phyloP scores from a whole-genome alignment of 768 basidiomycete genomes.

The Lactifluus subvellereus region DNA sequence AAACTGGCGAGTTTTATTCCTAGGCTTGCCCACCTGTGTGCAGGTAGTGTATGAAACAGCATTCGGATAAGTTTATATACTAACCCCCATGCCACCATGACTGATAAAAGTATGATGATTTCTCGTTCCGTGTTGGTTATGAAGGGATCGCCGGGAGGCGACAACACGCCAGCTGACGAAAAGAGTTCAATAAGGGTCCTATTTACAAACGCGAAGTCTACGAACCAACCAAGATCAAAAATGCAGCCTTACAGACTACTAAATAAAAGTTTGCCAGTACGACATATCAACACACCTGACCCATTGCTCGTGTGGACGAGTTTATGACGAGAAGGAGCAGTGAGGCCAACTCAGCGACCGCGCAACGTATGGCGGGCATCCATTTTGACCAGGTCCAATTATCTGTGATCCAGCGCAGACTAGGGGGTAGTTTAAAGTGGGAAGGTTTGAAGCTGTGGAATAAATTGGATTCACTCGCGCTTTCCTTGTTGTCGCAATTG shows the following conservation, averaged over 20 bases:
- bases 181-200: neutral
- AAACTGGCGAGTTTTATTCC: slow-evolving; percentile 58
- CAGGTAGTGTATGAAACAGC: neutral
- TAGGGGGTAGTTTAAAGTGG: slow-evolving; percentile 27
- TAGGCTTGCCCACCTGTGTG: slow-evolving; percentile 56
- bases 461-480: neutral
- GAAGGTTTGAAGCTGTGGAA: neutral
- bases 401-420: slow-evolving; percentile 49
- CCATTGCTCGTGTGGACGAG: slow-evolving; percentile 42
- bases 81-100: slow-evolving; percentile 49
- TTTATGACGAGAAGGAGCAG: slow-evolving; percentile 56
- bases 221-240: slow-evolving; percentile 57
- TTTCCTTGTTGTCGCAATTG: neutral
- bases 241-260: slow-evolving; percentile 44
- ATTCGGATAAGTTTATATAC: slow-evolving; percentile 32
- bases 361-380: slow-evolving; percentile 59
- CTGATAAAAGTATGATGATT: slow-evolving; percentile 45
- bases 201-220: neutral
- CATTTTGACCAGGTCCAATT: slow-evolving; percentile 54
- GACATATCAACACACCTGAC: slow-evolving; percentile 42
- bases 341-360: slow-evolving; percentile 56
- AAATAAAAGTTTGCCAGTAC: slow-evolving; percentile 1
- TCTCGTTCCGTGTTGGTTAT: slow-evolving; percentile 65
- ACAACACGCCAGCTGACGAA: slow-evolving; percentile 50
- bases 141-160: slow-evolving; percentile 64